A percentile compares a stretch with the other conserved stretches of the same genome.
phyloP scores from a whole-genome alignment of 192 early-diverging fungal genomes.

The Rhizophagus sp. region DNA sequence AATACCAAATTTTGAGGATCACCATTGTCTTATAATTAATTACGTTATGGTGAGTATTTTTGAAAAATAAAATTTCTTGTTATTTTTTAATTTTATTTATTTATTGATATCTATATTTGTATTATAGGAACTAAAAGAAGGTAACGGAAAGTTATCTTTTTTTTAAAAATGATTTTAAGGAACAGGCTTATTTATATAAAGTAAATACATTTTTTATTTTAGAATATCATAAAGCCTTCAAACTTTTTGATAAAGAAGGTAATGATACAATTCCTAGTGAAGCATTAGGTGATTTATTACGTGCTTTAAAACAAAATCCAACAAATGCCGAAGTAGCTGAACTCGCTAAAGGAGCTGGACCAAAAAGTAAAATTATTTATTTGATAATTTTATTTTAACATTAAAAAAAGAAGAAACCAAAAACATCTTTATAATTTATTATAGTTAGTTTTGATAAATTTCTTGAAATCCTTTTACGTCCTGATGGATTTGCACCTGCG shows the following conservation, averaged over 20 bases:
- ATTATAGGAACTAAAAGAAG: too few relatives aligned
- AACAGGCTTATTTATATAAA: too few relatives aligned
- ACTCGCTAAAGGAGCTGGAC: slow-evolving; percentile 50
- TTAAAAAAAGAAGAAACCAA: background rate
- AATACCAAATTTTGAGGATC: too few relatives aligned
- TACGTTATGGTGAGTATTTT: too few relatives aligned
- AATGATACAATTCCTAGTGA: slow-evolving; percentile 64
- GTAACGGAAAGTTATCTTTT: too few relatives aligned
- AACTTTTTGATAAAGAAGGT: slow-evolving; percentile 78
- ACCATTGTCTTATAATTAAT: too few relatives aligned
- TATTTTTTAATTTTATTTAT: too few relatives aligned
- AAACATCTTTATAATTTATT: background rate
- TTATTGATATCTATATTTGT: too few relatives aligned
- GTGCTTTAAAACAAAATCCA: slow-evolving; percentile 79
- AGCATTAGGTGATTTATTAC: slow-evolving; percentile 72
- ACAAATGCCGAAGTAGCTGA: slow-evolving; percentile 74
- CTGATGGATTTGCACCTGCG: slow-evolving; percentile 69
- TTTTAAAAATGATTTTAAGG: too few relatives aligned
- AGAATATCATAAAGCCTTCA: slow-evolving; percentile 83
- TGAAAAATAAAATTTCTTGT: too few relatives aligned
- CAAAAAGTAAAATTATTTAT: slow-evolving; percentile 36
- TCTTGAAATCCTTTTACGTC: slow-evolving; percentile 69
- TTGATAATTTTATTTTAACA: background rate
- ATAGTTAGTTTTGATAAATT: slow-evolving; percentile 68
- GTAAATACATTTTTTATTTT: background rate